Percentiles rank a stretch among this genome's conserved stretches.
phyloP scores from a whole-genome alignment of 2,329 filamentous ascomycete genomes.

The Beauveria asiatica region DNA sequence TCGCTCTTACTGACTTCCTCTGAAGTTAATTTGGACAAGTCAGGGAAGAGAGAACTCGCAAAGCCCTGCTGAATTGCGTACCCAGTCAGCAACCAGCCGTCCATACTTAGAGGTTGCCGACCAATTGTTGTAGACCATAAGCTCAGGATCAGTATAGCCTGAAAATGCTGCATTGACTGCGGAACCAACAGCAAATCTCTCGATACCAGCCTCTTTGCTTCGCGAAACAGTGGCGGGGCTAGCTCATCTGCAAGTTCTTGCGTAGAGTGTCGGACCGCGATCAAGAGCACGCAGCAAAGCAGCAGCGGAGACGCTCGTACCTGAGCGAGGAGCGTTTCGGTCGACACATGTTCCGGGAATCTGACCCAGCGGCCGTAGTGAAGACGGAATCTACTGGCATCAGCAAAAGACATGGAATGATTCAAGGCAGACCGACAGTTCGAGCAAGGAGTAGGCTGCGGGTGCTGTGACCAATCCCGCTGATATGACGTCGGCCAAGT shows the following conservation, averaged over 20 bases:
- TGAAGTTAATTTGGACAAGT: too few species aligned
- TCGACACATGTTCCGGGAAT: constrained; percentile 14
- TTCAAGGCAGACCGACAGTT: constrained; percentile 13
- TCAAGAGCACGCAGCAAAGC: constrained; percentile 19
- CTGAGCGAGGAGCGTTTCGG: constrained; percentile 8
- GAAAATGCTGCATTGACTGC: constrained; percentile 19
- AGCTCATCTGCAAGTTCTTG: constrained; percentile 17
- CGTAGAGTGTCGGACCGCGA: constrained; percentile 18
- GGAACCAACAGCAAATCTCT: constrained; percentile 13
- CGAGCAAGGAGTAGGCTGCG: constrained; percentile 16
- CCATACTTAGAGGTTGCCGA: constrained; percentile 19
- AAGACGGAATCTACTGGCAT: not conserved
- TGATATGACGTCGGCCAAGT: constrained; percentile 15
- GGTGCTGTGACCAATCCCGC: constrained; percentile 14
- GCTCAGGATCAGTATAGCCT: constrained; percentile 18
- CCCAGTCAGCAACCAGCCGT: constrained; percentile 20
- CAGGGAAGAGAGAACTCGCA: constrained; percentile 12
- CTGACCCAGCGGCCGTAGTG: not conserved
- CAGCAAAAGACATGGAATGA: not conserved
- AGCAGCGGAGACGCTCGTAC: constrained; percentile 16
- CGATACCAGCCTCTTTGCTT: constrained; percentile 16
- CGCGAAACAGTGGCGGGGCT: constrained; percentile 17
- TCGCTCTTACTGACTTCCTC: not conserved
- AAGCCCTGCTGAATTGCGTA: constrained; percentile 20
- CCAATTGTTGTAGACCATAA: constrained; percentile 22